Conservation (phyloP, 2,329 filamentous ascomycete species). For the Xylaria arbuscula region DNA sequence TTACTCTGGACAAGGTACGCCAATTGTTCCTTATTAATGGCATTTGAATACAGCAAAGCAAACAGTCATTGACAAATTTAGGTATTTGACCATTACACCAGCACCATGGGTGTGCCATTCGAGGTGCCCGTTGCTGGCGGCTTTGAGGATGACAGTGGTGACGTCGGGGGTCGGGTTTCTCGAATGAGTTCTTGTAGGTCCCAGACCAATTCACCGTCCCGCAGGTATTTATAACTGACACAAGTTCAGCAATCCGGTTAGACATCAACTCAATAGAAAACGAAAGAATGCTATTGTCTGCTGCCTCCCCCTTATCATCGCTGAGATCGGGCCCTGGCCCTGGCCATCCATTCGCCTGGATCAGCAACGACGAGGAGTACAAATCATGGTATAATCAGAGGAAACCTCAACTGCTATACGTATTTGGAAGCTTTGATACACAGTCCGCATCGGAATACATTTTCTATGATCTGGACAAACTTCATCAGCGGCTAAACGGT, state of each 20-base stretch:
- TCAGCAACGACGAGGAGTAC: conserved; percentile 17
- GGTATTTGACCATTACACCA: conserved; percentile 21
- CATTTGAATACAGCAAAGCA: neutral
- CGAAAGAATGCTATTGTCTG: neutral
- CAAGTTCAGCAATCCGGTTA: too few species aligned
- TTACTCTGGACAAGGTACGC: conserved; percentile 13
- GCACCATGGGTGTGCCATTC: conserved; percentile 27
- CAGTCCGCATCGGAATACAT: conserved; percentile 20
- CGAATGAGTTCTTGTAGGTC: neutral
- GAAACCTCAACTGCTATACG: conserved; percentile 22
- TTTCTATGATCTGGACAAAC: conserved; percentile 18
- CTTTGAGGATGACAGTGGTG: too few species aligned
- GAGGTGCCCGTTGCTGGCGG: conserved; percentile 9
- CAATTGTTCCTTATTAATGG: neutral
- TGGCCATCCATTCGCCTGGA: conserved; percentile 21
- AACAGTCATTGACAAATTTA: neutral
- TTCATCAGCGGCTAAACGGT: neutral
- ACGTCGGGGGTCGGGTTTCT: neutral
- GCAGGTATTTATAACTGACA: too few species aligned
- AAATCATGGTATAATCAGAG: conserved; percentile 25
- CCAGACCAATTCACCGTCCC: neutral
- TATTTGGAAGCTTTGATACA: neutral
- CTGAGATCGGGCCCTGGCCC: neutral
- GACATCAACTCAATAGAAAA: neutral
- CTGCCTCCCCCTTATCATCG: neutral